Base-by-base conservation (phyloP, 441 rosid species). In the Manihot esculenta region DNA sequence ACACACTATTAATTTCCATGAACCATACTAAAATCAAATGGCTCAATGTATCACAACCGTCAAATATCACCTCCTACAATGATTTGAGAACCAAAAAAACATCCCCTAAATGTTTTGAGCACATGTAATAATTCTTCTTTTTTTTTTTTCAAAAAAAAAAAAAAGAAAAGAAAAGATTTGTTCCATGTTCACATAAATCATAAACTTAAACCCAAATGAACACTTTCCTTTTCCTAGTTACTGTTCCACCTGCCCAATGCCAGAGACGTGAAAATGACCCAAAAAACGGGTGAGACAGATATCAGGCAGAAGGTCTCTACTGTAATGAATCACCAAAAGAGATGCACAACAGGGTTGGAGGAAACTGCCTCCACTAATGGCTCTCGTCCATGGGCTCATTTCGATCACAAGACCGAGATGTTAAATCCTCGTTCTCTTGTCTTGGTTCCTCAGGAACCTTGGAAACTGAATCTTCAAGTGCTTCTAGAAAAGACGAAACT, bases 401-500 rank as follows among this genome's bases (percentile, higher is more conserved):
- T 15, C 60, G 68, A 56, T 82, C 76, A 66, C 85, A 79, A 20
- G 87, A 77, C 54, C 72, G 84, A 33, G 86, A 75, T 71, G 68
- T 74, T 66, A 79, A 44, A 74, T 85, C 85, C 75, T 80, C 69
- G 58, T 86, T 81, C 11, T 82, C 85, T 44, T 47, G 77, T 66
- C 72, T 76, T 11, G 83, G 57, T 51, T 74, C 84, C 20, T 78
- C 88, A 0, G 78, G 49, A 20, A 54, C 68, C 53, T 68, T 71
- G 27, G 85, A 78, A 70, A 90, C 94, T 0, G 99, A 88, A 77
- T 92, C 99, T 78, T 92, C 97, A 11, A 94, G 96, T 30, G 98
- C 99, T 87, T 94, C 99, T 0, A 94, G 98, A 78, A 94, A 94
- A 48, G 98, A 90, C 55, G 72, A 42, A 33, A 94, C 98, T 0